A percentile compares a stretch with the other conserved stretches of the same genome.
Conservation (phyloP, 2,329 filamentous ascomycete species). For the Cytospora paraplurivora region DNA sequence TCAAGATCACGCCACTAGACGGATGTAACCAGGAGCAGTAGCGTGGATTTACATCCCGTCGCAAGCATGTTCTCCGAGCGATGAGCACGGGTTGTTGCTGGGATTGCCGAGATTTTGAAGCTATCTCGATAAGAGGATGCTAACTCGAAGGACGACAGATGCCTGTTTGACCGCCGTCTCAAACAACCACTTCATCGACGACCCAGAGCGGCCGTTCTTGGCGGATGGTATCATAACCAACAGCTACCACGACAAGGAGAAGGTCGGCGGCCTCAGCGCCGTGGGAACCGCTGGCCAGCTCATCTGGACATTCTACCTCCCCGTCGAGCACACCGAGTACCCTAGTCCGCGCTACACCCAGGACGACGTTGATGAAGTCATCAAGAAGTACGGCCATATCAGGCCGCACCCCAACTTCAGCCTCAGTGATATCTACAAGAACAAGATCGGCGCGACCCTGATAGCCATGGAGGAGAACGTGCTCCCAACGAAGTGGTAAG, state of each 20-base stretch:
- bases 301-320: conserved; percentile 3
- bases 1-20: not conserved
- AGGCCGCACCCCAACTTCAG: not conserved
- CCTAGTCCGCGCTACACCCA: conserved; percentile 4
- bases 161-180: conserved; percentile 4
- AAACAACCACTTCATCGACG: not conserved
- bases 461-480: conserved; percentile 33
- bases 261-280: not conserved
- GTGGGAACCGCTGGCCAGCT: not conserved
- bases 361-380: not conserved
- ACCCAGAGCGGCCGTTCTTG: not conserved
- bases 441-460: not conserved
- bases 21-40: not conserved
- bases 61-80: not conserved
- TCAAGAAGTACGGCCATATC: conserved; percentile 4
- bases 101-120: not conserved
- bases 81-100: not conserved
- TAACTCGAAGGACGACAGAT: not conserved
- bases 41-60: not conserved
- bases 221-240: conserved; percentile 3
- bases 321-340: not conserved
- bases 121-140: not conserved
- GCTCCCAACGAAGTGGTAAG: conserved; percentile 24
- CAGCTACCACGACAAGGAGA: conserved; percentile 8
- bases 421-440: conserved; percentile 4